These are phyloP conservation scores for Aureobasidium pullulans DNA, from an alignment of 2,329 filamentous ascomycete species.

Conservation along the genomic window DNA sequence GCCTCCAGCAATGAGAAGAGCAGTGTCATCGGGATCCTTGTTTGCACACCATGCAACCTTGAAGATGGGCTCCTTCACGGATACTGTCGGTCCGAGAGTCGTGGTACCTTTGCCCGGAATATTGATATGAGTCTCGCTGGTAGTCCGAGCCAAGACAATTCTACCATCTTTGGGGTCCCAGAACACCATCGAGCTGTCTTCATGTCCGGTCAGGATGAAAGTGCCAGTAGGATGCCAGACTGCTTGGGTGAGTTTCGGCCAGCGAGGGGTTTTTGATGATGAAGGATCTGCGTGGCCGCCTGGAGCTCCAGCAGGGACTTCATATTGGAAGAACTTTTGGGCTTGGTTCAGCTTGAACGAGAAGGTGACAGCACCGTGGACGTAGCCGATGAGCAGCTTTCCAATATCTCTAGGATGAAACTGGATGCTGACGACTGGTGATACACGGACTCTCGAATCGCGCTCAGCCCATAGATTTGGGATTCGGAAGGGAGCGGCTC, in stretches of 20 bases:
- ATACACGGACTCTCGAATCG: conserved; percentile 58
- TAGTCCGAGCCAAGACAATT: conserved; percentile 72
- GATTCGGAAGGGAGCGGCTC: conserved; percentile 68
- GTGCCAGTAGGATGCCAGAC: conserved; percentile 93
- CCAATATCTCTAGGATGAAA: conserved; percentile 91
- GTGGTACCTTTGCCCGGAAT: conserved; percentile 41
- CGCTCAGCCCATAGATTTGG: conserved; percentile 78
- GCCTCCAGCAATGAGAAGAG: conserved; percentile 77
- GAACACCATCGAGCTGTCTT: conserved; percentile 85
- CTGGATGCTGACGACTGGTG: conserved; percentile 66
- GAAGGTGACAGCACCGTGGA: conserved; percentile 78
- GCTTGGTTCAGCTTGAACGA: conserved; percentile 88
- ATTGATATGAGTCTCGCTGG: conserved; percentile 68
- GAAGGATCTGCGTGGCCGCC: conserved; percentile 65
- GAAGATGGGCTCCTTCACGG: conserved; percentile 65
- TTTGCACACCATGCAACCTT: conserved; percentile 91
- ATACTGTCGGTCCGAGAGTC: conserved; percentile 39
- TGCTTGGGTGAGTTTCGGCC: conserved; percentile 71
- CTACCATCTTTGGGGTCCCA: conserved; percentile 91
- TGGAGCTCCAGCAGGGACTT: conserved; percentile 70
- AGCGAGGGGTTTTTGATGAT: conserved; percentile 54
- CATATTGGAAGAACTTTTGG: conserved; percentile 74
- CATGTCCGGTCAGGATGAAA: conserved; percentile 78
- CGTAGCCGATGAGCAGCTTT: conserved; percentile 84
- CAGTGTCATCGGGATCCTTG: conserved; percentile 87